Percentiles rank a stretch among this genome's conserved stretches.
Conservation (phyloP, 2,329 filamentous ascomycete species). For the Aspergillus persii region DNA sequence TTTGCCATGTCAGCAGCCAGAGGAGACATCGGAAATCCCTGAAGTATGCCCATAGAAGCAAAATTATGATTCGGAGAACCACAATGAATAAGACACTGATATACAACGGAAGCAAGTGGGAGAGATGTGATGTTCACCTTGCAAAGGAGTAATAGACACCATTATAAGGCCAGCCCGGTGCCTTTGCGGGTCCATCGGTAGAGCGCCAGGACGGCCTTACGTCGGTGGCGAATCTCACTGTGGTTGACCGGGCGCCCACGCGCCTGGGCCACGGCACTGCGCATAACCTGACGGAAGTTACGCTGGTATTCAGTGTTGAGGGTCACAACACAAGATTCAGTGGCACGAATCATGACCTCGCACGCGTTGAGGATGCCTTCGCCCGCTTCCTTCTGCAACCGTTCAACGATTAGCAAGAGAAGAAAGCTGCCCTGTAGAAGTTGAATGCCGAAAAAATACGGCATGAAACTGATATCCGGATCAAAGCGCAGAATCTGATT, state of each 20-base stretch:
- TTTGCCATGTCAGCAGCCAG: neutral
- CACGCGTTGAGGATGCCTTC: conserved; percentile 83
- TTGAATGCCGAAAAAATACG: conserved; percentile 95
- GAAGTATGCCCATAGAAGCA: neutral
- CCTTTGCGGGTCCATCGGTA: conserved; percentile 93
- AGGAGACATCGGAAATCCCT: neutral
- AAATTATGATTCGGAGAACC: neutral
- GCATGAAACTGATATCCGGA: conserved; percentile 91
- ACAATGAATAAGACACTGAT: neutral
- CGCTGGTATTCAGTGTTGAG: conserved; percentile 93
- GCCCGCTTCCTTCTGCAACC: conserved; percentile 80
- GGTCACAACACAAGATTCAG: conserved; percentile 89
- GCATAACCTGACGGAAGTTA: conserved; percentile 95
- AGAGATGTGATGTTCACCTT: too few relatives aligned
- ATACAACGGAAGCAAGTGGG: neutral
- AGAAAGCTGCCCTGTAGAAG: conserved; percentile 87
- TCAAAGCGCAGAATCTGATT: conserved; percentile 85
- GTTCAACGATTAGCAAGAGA: conserved; percentile 82
- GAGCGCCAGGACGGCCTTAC: conserved; percentile 77
- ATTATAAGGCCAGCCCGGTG: conserved; percentile 67
- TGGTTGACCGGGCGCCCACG: conserved; percentile 81
- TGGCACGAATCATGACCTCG: conserved; percentile 86
- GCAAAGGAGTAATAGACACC: neutral
- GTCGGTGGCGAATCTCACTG: conserved; percentile 77
- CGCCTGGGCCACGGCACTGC: conserved; percentile 82